These are phyloP conservation scores for Rozella allomycis DNA, from an alignment of 371 early-diverging fungal species.

Conservation along the genomic window DNA sequence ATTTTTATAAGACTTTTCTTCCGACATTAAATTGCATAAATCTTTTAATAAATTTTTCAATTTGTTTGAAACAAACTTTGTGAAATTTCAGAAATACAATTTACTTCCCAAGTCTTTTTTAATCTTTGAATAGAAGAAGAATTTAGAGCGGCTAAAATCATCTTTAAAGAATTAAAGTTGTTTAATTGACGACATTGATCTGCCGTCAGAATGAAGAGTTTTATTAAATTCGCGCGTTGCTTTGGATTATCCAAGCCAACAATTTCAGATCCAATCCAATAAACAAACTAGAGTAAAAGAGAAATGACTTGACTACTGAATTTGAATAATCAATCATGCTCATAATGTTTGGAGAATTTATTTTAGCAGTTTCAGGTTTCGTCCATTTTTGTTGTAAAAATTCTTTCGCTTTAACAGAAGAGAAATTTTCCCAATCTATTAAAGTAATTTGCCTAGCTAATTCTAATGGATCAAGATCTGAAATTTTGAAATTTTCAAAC, in stretches of 20 bases:
- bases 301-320: background rate
- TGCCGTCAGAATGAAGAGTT: constrained; percentile 60
- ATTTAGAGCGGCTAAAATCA: constrained; percentile 67
- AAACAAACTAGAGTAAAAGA: constrained; percentile 30
- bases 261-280: constrained; percentile 66
- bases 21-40: too few species aligned
- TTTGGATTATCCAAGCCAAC: constrained; percentile 61
- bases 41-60: background rate
- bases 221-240: constrained; percentile 44
- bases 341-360: constrained; percentile 38
- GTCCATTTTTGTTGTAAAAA: constrained; percentile 76
- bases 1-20: too few species aligned
- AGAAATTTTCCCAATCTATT: constrained; percentile 53
- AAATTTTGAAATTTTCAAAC: constrained; percentile 21
- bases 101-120: constrained; percentile 72
- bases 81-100: too few species aligned
- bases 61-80: background rate
- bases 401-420: constrained; percentile 58
- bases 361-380: constrained; percentile 27
- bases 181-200: constrained; percentile 52
- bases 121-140: constrained; percentile 69
- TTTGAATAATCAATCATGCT: constrained; percentile 36
- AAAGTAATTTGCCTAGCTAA: constrained; percentile 79
- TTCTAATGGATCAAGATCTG: constrained; percentile 77
- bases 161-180: constrained; percentile 79